A percentile compares a stretch with the other conserved stretches of the same genome.
Evolutionary conservation across 176 grass and related monocot species (phyloP).

Genomic region (Cenchrus fungigraminus): DNA sequence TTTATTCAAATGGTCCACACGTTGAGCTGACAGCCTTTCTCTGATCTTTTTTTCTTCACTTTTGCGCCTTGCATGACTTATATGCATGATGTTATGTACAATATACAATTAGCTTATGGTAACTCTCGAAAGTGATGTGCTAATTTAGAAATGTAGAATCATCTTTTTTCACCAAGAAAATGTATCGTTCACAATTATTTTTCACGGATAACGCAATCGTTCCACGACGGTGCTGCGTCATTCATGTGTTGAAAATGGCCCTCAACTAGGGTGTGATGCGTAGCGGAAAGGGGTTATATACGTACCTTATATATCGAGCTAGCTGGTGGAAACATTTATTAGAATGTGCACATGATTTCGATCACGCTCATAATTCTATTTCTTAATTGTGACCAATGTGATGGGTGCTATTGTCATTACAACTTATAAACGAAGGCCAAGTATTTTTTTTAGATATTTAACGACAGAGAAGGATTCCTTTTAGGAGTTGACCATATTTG

Average conservation of each 20-base stretch:
- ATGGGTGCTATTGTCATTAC: neutral
- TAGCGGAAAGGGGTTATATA: no score
- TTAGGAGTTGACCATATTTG: slow-evolving; percentile 40
- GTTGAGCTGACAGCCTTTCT: slow-evolving; percentile 18
- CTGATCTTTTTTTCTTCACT: neutral
- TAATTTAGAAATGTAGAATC: neutral
- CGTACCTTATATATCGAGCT: neutral
- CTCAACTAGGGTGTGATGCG: neutral
- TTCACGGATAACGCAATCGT: neutral
- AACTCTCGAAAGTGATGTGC: neutral
- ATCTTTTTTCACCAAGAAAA: neutral
- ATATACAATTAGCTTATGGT: neutral
- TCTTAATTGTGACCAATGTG: neutral
- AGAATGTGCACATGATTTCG: neutral
- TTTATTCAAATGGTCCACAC: slow-evolving; percentile 15
- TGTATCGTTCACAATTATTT: neutral
- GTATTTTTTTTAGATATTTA: neutral
- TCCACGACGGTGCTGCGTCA: neutral
- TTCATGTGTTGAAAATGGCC: neutral
- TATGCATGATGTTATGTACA: neutral
- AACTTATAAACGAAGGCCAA: neutral
- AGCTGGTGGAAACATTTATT: neutral
- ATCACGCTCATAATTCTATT: neutral
- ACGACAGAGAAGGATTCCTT: slow-evolving; percentile 26
- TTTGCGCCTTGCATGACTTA: slow-evolving; percentile 8